Percentiles rank a stretch among this genome's conserved stretches.
Evolutionary conservation across 2,329 filamentous ascomycete species (phyloP).

Genomic region (Aspergillus sojae): DNA sequence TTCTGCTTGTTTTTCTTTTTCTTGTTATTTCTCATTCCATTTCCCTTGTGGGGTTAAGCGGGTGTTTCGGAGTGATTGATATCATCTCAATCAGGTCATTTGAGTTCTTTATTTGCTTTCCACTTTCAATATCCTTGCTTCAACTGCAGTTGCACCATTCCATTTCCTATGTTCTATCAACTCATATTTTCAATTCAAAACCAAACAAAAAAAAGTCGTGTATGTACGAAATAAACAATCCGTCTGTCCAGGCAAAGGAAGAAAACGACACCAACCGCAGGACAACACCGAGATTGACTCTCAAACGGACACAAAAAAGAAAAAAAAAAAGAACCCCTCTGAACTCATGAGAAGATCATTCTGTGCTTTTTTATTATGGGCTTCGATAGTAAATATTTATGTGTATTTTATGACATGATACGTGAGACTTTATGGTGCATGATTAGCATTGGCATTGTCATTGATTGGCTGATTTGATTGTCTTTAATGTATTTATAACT

Average conservation of each 20-base stretch:
- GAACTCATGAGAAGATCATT: background rate
- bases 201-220: slow-evolving; percentile 14
- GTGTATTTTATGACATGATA: slow-evolving; percentile 1
- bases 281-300: background rate
- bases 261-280: background rate
- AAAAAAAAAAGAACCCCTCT: background rate
- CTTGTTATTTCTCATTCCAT: background rate
- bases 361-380: background rate
- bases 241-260: background rate
- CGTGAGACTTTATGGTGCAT: background rate
- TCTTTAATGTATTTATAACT: too few relatives aligned
- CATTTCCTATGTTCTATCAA: slow-evolving; percentile 1
- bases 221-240: slow-evolving; percentile 16
- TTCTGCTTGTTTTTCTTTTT: slow-evolving; percentile 13
- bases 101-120: slow-evolving; percentile 9
- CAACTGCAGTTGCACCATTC: background rate
- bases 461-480: too few relatives aligned
- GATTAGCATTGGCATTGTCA: too few relatives aligned
- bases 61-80: slow-evolving; percentile 22
- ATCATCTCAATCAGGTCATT: slow-evolving; percentile 20
- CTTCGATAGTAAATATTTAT: background rate
- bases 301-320: background rate
- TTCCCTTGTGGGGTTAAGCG: slow-evolving; percentile 17
- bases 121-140: background rate
- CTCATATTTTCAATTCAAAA: slow-evolving; percentile 6